A percentile compares a stretch with the other conserved stretches of the same genome.
Conservation (phyloP, 345 rosid genomes). For the Bruguiera sexangula region DNA sequence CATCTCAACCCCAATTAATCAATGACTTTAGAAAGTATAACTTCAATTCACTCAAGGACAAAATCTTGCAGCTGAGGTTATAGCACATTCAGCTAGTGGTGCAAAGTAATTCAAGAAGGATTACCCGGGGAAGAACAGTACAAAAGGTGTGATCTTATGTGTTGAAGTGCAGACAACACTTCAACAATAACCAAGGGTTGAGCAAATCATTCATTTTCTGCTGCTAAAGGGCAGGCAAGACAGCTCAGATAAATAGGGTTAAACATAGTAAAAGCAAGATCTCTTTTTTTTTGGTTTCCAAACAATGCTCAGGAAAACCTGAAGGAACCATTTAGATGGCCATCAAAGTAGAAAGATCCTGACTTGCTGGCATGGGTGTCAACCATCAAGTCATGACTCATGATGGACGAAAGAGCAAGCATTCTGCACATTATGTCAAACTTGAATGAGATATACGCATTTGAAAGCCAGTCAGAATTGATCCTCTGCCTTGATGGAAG, state of each 20-base stretch:
- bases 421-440: constrained; percentile 49
- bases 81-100: background rate
- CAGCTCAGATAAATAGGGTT: background rate
- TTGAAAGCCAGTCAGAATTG: constrained; percentile 21
- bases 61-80: background rate
- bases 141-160: constrained; percentile 1
- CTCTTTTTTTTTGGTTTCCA: constrained; percentile 8
- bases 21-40: constrained; percentile 2
- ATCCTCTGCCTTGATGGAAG: constrained; percentile 14
- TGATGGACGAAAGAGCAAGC: constrained; percentile 44
- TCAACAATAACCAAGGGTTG: background rate
- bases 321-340: constrained; percentile 48
- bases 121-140: background rate
- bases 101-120: constrained; percentile 3
- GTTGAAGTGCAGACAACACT: constrained; percentile 4
- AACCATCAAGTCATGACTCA: constrained; percentile 50
- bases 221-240: background rate
- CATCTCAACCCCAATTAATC: background rate
- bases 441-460: constrained; percentile 32
- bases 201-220: constrained; percentile 6
- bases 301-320: constrained; percentile 43
- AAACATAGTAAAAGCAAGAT: background rate
- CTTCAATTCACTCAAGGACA: constrained; percentile 9
- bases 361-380: constrained; percentile 43
- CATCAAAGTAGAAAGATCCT: constrained; percentile 48